Percentiles rank a stretch among this genome's conserved stretches.
phyloP scores from a whole-genome alignment of 768 basidiomycete genomes.

The Leccinum imitatum region DNA sequence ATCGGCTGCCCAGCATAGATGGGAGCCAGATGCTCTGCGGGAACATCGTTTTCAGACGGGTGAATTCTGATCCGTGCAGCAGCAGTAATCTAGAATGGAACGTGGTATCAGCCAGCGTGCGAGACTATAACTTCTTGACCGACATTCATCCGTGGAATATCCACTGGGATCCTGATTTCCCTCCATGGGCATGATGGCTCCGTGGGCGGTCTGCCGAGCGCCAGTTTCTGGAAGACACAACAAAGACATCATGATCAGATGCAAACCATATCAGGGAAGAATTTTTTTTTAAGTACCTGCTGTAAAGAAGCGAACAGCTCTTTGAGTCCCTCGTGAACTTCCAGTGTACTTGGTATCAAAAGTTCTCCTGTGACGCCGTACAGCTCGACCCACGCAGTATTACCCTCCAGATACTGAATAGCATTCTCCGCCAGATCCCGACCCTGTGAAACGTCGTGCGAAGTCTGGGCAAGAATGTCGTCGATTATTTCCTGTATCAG shows the following conservation, averaged over 20 bases:
- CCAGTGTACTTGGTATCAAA: constrained; percentile 44
- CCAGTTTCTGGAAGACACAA: constrained; percentile 34
- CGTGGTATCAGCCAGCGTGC: constrained; percentile 2
- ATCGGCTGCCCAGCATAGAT: constrained; percentile 89
- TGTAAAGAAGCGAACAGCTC: constrained; percentile 27
- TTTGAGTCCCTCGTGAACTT: constrained; percentile 31
- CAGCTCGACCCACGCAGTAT: constrained; percentile 65
- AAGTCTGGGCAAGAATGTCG: constrained; percentile 37
- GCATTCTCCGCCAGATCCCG: constrained; percentile 47
- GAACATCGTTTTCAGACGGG: constrained; percentile 37
- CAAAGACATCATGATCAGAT: constrained; percentile 28
- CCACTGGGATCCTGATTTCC: constrained; percentile 79
- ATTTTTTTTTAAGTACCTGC: constrained; percentile 38
- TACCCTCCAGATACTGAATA: constrained; percentile 58
- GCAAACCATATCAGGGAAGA: constrained; percentile 19
- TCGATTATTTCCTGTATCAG: constrained; percentile 54
- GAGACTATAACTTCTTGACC: constrained; percentile 27
- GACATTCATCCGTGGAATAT: constrained; percentile 81
- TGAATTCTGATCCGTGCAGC: constrained; percentile 52
- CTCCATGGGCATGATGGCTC: constrained; percentile 53
- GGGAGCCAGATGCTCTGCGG: constrained; percentile 33
- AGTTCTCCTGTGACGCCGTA: constrained; percentile 75
- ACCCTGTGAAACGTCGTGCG: constrained; percentile 37
- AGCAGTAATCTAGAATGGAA: constrained; percentile 57
- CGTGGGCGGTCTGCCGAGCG: constrained; percentile 40